phyloP scores from a whole-genome alignment of 1,284 basidiomycete species.

The Melanopsichium pennsylvanicum region DNA sequence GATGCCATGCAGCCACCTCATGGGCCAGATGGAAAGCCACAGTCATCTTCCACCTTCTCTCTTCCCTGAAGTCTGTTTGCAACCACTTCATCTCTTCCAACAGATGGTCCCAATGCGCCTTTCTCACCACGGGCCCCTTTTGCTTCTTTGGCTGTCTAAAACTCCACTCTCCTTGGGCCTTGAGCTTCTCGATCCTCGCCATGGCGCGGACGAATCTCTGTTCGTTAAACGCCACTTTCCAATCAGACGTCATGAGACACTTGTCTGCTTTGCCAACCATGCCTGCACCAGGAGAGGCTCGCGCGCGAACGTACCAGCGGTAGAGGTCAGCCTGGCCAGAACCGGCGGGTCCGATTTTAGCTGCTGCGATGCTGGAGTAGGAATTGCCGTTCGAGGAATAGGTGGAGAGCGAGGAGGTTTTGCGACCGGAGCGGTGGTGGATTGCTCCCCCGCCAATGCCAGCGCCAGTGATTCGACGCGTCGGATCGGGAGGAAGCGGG shows the following conservation, averaged over 20 bases:
- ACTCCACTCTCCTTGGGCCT: slow-evolving; percentile 84
- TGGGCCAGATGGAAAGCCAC: slow-evolving; percentile 85
- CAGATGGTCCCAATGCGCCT: slow-evolving; percentile 94
- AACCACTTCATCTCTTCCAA: slow-evolving; percentile 99
- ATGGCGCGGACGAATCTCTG: slow-evolving; percentile 73
- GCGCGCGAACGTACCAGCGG: slow-evolving; percentile 60
- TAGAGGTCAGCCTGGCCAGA: slow-evolving; percentile 56
- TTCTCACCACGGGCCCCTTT: slow-evolving; percentile 78
- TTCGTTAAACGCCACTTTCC: slow-evolving; percentile 64
- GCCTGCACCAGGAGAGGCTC: slow-evolving; percentile 58
- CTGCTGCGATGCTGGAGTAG: slow-evolving; percentile 35
- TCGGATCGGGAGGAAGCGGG: slow-evolving; percentile 62
- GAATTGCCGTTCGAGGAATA: slow-evolving; percentile 37
- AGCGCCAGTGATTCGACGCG: slow-evolving; percentile 56
- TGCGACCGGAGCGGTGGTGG: slow-evolving; percentile 56
- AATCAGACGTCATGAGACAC: slow-evolving; percentile 62
- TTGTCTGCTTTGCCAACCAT: slow-evolving; percentile 65
- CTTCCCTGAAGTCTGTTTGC: slow-evolving; percentile 91
- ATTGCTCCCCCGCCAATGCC: slow-evolving; percentile 60
- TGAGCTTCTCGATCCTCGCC: slow-evolving; percentile 84
- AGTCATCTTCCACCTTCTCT: slow-evolving; percentile 88
- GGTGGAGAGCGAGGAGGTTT: slow-evolving; percentile 19
- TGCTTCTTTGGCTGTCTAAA: slow-evolving; percentile 96
- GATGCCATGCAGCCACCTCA: slow-evolving; percentile 86
- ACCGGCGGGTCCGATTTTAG: slow-evolving; percentile 50